Evolutionary conservation across 2,329 filamentous ascomycete species (phyloP), one percentile per base, ranked within the genome.

Genomic region (Laburnicola sp.): DNA sequence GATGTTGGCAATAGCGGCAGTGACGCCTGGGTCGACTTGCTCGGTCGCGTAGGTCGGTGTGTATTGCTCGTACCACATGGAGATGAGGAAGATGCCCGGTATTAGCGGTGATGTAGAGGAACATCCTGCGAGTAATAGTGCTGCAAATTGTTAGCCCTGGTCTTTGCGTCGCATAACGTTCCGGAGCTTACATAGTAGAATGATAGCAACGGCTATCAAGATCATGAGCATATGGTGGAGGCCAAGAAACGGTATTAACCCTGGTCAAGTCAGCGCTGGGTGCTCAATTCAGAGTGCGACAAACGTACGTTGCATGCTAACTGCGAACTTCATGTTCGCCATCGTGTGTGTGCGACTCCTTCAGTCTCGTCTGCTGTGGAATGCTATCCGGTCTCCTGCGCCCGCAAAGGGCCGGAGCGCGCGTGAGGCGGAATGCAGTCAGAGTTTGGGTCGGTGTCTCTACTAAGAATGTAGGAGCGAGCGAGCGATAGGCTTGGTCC

Each of bases 21-120:
- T 86, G 45, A 92, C 86, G 47, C 86, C 88, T 58, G 91, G 94
- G 69, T 95, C 85, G 56, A 94, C 89, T 75, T 96, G 91, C 2
- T 90, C 82, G 2, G 89, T 87, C 56, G 90, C 90, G 11, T 81
- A 78, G 2, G 91, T 87, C 9, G 85, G n/a, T n/a, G n/a, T n/a
- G n/a, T n/a, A n/a, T 83, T 75, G 95, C 95, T 53, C 82, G 79
- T 67, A 93, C 78, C 77, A 96, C 97, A 82, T 95, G 96, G 63
- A 97, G 83, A 5, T 90, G 94, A 57, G 97, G 87, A 57, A 97
- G 84, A 80, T 96, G 97, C 72, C 97, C 96, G 65, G 86, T 85
- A 23, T 92, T 92, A 64, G 97, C 96, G 46, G 93, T 78, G 2
- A 91, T 91, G 45, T 91, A 96, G 30, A 96, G 3, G 91, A 96